These are phyloP conservation scores for Pleoardoris graminearum DNA, from an alignment of 2,329 filamentous ascomycete species.

Conservation along the genomic window DNA sequence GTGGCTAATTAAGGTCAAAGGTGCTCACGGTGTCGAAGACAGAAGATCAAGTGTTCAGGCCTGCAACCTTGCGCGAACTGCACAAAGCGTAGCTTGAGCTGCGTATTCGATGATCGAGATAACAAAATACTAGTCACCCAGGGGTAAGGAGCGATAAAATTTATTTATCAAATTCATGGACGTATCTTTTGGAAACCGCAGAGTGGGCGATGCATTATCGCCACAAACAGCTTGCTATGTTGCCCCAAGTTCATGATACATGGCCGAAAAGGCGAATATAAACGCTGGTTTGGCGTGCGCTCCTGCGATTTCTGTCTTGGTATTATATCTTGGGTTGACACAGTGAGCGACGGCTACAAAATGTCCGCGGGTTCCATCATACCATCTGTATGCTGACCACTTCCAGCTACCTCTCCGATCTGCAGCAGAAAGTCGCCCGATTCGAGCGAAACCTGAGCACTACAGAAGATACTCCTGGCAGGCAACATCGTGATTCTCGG, in stretches of 20 bases:
- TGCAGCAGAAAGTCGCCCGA: slow-evolving; percentile 27
- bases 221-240: no score
- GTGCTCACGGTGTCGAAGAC: slow-evolving; percentile 34
- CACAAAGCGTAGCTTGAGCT: slow-evolving; percentile 29
- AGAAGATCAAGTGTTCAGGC: slow-evolving; percentile 40
- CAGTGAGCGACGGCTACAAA: no score
- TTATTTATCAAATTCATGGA: no score
- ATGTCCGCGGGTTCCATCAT: no score
- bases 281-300: no score
- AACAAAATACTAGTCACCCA: slow-evolving; percentile 36
- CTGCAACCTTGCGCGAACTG: slow-evolving; percentile 37
- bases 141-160: slow-evolving; percentile 29
- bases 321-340: no score
- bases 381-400: no score
- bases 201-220: no score
- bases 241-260: no score
- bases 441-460: slow-evolving; percentile 16
- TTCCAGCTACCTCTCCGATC: slow-evolving; percentile 35
- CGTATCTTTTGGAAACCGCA: no score
- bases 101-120: slow-evolving; percentile 37
- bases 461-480: neutral
- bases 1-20: slow-evolving; percentile 3
- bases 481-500: neutral
- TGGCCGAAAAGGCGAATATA: no score
- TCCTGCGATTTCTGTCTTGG: no score